phyloP scores from a whole-genome alignment of 139 green algal species.

The Trebouxia sp. region DNA sequence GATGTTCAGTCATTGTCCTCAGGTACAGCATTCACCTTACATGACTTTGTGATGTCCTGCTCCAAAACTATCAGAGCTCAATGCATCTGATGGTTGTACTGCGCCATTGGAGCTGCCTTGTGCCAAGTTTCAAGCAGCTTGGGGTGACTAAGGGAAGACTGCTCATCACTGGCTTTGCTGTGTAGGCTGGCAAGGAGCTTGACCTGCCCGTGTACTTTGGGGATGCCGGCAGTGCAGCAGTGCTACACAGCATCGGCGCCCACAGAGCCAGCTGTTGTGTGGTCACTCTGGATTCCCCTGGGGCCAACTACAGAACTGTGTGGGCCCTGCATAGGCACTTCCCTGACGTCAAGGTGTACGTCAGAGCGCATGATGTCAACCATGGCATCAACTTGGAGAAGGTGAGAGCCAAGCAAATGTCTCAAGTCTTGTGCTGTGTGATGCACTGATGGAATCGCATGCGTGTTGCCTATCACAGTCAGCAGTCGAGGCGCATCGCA shows the following conservation, averaged over 20 bases:
- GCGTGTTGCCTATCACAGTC: too few species aligned
- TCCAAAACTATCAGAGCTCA: too few species aligned
- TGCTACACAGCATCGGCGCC: slow-evolving; percentile 83
- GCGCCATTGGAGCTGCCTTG: too few species aligned
- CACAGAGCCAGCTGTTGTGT: slow-evolving; percentile 87
- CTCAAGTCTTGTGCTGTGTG: too few species aligned
- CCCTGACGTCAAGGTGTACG: slow-evolving; percentile 90
- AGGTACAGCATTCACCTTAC: too few species aligned
- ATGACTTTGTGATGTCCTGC: too few species aligned
- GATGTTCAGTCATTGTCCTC: too few species aligned
- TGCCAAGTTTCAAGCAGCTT: too few species aligned
- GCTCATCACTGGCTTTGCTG: neutral
- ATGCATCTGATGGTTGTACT: too few species aligned
- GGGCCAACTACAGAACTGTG: slow-evolving; percentile 92
- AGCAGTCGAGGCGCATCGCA: neutral
- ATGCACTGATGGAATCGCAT: neutral
- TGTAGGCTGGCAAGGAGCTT: slow-evolving; percentile 65
- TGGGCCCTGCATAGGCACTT: slow-evolving; percentile 94
- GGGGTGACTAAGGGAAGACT: too few species aligned
- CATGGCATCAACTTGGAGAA: slow-evolving; percentile 96
- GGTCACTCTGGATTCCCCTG: slow-evolving; percentile 89
- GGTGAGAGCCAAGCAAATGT: slow-evolving; percentile 15
- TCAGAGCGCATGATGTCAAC: slow-evolving; percentile 93
- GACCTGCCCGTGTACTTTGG: slow-evolving; percentile 99
- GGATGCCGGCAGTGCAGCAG: slow-evolving; percentile 81